Evolutionary conservation across 169 alveolate species (phyloP).

Genomic region (Toxoplasma gondii): DNA sequence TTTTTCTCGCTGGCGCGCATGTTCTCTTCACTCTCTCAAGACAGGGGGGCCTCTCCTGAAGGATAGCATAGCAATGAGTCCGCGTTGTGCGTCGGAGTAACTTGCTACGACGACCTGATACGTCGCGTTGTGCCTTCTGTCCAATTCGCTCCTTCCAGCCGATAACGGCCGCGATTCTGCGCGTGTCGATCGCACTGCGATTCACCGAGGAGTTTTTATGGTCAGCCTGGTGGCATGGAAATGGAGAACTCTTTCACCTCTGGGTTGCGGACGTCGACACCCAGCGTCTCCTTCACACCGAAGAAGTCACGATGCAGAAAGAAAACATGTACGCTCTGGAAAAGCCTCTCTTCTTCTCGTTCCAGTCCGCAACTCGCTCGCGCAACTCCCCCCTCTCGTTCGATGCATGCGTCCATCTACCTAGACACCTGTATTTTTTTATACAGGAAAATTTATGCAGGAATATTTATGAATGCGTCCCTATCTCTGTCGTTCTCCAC

Average conservation of each 20-base stretch:
- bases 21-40: too few species aligned
- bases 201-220: conserved; percentile 60
- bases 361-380: too few species aligned
- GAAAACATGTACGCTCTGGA: conserved; percentile 1
- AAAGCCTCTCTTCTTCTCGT: not conserved
- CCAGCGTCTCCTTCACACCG: conserved; percentile 69
- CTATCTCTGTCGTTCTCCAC: too few species aligned
- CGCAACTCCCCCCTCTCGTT: too few species aligned
- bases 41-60: too few species aligned
- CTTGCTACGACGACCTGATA: too few species aligned
- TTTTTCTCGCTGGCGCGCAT: too few species aligned
- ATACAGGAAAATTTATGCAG: not conserved
- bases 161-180: conserved; percentile 59
- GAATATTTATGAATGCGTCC: not conserved
- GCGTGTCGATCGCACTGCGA: conserved; percentile 36
- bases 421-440: too few species aligned
- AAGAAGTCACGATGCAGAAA: conserved; percentile 48
- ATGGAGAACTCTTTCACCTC: conserved; percentile 66
- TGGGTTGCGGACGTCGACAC: conserved; percentile 68
- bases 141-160: conserved; percentile 51
- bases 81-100: too few species aligned
- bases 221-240: conserved; percentile 62
- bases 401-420: too few species aligned
- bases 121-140: conserved; percentile 44
- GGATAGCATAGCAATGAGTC: too few species aligned